Evolutionary conservation across 306 rosid species (phyloP).

Genomic region (Albizia julibrissin): DNA sequence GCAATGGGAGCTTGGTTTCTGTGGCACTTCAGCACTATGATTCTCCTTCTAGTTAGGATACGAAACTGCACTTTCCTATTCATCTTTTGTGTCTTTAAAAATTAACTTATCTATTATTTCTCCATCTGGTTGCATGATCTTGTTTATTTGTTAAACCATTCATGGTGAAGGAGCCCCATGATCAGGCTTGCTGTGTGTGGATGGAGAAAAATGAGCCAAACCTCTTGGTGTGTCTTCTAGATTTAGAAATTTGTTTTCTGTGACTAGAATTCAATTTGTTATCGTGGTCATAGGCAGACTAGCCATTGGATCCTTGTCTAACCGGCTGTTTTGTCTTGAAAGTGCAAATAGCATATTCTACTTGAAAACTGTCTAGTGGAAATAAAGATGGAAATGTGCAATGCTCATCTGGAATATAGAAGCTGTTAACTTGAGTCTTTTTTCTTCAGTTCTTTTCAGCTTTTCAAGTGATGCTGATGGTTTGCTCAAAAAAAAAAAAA

Average conservation of each 20-base stretch:
- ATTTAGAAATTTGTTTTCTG: neutral
- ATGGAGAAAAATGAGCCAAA: neutral
- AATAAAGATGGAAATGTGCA: neutral
- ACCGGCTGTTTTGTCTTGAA: neutral
- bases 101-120: neutral
- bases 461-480: too few species aligned
- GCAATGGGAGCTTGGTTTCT: constrained; percentile 1
- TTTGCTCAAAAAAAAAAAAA: too few species aligned
- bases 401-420: neutral
- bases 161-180: constrained; percentile 6
- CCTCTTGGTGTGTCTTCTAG: neutral
- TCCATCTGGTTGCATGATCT: neutral
- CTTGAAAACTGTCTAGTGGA: neutral
- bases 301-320: neutral
- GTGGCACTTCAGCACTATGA: neutral
- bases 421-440: too few species aligned
- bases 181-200: neutral
- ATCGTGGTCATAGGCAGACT: neutral
- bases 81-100: constrained; percentile 10
- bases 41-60: neutral
- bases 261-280: neutral
- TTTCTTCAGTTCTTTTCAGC: too few species aligned
- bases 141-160: neutral
- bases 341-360: neutral
- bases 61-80: constrained; percentile 19